Conservation (phyloP, 805 yeast genomes). For the Ogataea polymorpha region DNA sequence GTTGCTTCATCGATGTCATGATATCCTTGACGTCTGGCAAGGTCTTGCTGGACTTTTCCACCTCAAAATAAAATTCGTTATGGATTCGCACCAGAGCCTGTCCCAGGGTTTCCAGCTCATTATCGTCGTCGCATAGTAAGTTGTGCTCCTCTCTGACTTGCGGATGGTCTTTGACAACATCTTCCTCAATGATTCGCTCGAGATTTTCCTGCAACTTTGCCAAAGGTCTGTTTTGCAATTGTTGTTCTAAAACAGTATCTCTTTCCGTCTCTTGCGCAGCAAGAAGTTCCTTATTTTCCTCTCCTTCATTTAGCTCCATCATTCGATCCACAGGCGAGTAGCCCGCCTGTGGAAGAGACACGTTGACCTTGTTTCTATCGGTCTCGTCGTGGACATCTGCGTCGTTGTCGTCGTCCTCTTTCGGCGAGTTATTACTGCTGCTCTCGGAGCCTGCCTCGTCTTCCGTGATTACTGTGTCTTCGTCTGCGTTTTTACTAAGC, state of each 20-base stretch:
- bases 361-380: constrained; percentile 24
- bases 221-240: constrained; percentile 77
- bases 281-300: constrained; percentile 45
- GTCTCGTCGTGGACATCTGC: constrained; percentile 17
- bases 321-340: constrained; percentile 49
- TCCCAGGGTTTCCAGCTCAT: constrained; percentile 64
- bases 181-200: constrained; percentile 45
- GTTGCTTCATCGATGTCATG: constrained; percentile 68
- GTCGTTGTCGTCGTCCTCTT: background rate
- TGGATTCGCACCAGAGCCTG: constrained; percentile 65
- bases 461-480: constrained; percentile 14
- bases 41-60: constrained; percentile 32
- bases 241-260: constrained; percentile 70
- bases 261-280: constrained; percentile 60
- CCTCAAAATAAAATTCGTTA: constrained; percentile 54
- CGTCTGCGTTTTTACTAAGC: constrained; percentile 6
- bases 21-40: constrained; percentile 65
- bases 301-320: constrained; percentile 48
- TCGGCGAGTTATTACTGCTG: background rate
- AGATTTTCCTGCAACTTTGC: constrained; percentile 78
- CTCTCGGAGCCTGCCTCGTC: constrained; percentile 14
- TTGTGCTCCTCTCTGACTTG: constrained; percentile 37
- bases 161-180: constrained; percentile 26
- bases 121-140: constrained; percentile 74
- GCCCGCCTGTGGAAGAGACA: constrained; percentile 22